Conservation (phyloP, 176 grass and related monocot genomes). For the Ensete ventricosum region DNA sequence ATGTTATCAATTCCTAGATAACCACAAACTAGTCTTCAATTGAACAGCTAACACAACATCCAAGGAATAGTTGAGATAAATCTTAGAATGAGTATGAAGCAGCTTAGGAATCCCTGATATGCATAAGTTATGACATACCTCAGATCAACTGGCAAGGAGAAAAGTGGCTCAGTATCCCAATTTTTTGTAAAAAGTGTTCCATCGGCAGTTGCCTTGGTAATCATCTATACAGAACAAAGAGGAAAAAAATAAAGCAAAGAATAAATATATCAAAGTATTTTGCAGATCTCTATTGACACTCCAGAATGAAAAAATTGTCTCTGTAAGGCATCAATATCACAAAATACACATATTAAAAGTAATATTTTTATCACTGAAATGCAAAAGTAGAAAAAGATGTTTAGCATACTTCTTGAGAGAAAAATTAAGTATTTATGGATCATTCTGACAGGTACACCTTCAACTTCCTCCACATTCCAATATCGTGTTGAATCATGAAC, state of each 20-base stretch:
- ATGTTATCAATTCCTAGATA: not conserved
- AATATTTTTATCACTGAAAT: not conserved
- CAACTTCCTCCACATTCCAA: not conserved
- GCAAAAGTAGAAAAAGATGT: not conserved
- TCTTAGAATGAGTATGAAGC: no score
- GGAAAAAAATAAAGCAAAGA: not conserved
- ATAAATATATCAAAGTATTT: not conserved
- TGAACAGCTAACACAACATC: not conserved
- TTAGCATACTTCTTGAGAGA: no score
- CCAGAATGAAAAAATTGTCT: not conserved
- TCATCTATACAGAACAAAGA: conserved; percentile 36
- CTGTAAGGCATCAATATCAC: not conserved
- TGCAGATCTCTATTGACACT: not conserved
- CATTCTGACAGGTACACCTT: not conserved
- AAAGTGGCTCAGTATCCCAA: conserved; percentile 82
- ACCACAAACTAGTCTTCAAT: not conserved
- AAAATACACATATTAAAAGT: not conserved
- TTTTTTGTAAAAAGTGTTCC: conserved; percentile 80
- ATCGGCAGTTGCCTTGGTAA: conserved; percentile 49
- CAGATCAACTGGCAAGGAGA: conserved; percentile 49
- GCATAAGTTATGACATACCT: conserved; percentile 29
- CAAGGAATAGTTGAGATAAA: not conserved
- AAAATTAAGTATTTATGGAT: not conserved
- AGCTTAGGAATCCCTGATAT: not conserved
- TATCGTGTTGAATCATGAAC: not conserved